Evolutionary conservation across 192 early-diverging fungal genomes (phyloP).

Genomic region (Backusella parvicylindrica): DNA sequence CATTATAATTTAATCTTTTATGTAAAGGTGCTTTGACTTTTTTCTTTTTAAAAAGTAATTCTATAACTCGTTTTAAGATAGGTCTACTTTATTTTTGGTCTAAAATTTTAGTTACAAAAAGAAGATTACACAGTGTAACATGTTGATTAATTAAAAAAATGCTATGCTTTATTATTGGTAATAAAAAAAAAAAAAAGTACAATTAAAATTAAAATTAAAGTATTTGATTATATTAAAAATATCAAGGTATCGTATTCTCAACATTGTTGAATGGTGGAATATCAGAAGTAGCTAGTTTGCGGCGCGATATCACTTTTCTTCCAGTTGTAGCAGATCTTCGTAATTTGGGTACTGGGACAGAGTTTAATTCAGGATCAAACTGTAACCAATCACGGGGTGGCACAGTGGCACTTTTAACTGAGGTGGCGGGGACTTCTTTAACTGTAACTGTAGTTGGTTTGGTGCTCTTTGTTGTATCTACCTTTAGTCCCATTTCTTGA

Average conservation of each 20-base stretch:
- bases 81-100: background rate
- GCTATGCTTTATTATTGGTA: background rate
- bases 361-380: constrained; percentile 1
- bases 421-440: background rate
- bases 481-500: constrained; percentile 9
- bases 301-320: background rate
- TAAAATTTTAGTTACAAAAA: background rate
- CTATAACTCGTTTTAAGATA: background rate
- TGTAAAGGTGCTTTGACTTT: background rate
- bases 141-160: background rate
- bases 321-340: constrained; percentile 7
- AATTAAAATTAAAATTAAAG: background rate
- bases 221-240: background rate
- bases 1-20: background rate
- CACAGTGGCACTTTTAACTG: constrained; percentile 13
- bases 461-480: background rate
- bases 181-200: background rate
- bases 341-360: constrained; percentile 8
- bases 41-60: background rate
- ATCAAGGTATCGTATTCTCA: background rate
- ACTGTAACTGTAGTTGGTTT: background rate
- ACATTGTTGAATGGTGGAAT: background rate
- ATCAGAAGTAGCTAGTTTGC: background rate
- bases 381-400: constrained; percentile 12
- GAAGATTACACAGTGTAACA: background rate